A percentile compares a stretch with the other conserved stretches of the same genome.
phyloP scores from a whole-genome alignment of 2,329 filamentous ascomycete species.

The Ilyonectria sp. region DNA sequence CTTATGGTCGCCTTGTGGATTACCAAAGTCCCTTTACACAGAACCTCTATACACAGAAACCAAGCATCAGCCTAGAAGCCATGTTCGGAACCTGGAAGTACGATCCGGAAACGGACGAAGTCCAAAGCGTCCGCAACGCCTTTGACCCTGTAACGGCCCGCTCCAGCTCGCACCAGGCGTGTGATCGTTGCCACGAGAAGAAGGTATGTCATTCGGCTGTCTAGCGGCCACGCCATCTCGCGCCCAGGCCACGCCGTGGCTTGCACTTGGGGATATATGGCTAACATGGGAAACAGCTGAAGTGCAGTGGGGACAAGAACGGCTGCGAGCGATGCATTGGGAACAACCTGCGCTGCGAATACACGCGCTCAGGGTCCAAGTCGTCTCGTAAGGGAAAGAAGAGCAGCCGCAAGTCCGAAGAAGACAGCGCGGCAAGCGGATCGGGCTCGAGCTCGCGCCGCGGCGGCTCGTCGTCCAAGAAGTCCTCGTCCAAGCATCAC shows the following conservation, averaged over 20 bases:
- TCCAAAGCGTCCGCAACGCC: constrained; percentile 55
- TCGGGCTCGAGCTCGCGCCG: constrained; percentile 40
- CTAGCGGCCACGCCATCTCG: constrained; percentile 11
- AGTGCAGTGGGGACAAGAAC: constrained; percentile 56
- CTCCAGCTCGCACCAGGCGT: constrained; percentile 57
- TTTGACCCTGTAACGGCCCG: constrained; percentile 56
- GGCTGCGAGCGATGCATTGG: constrained; percentile 55
- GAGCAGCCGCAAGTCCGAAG: constrained; percentile 44
- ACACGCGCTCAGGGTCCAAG: constrained; percentile 53
- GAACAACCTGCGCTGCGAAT: constrained; percentile 52
- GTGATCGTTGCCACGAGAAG: constrained; percentile 57
- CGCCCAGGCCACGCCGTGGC: constrained; percentile 15
- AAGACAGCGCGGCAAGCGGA: constrained; percentile 31
- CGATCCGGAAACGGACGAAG: constrained; percentile 55
- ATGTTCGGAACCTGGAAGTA: constrained; percentile 59
- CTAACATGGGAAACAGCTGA: constrained; percentile 48
- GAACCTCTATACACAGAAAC: constrained; percentile 22
- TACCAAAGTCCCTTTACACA: neutral
- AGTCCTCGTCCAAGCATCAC: constrained; percentile 34
- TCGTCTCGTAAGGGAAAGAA: constrained; percentile 50
- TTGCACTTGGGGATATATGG: constrained; percentile 2
- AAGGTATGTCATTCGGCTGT: constrained; percentile 48
- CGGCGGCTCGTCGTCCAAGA: constrained; percentile 42
- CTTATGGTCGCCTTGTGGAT: neutral
- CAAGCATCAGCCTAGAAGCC: constrained; percentile 21